Conservation (phyloP, 2,329 filamentous ascomycete genomes). For the Cercospora brassicicola region DNA sequence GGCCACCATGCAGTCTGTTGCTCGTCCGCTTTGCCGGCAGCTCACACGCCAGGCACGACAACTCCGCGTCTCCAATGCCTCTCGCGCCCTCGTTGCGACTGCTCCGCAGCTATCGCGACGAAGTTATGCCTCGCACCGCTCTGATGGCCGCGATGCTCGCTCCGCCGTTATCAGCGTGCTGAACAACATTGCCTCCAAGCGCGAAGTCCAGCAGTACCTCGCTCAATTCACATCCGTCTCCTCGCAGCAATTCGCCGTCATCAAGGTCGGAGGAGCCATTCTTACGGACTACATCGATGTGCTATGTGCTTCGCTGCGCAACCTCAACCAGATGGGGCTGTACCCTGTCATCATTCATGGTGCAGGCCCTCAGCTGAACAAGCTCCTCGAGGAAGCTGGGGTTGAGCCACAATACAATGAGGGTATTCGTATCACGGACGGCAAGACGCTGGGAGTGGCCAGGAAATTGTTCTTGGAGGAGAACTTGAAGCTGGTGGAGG, state of each 20-base stretch:
- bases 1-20: conserved; percentile 19
- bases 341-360: conserved; percentile 96
- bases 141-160: conserved; percentile 62
- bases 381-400: conserved; percentile 81
- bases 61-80: conserved; percentile 10
- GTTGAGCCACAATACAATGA: conserved; percentile 96
- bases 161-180: conserved; percentile 85
- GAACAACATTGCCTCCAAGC: conserved; percentile 93
- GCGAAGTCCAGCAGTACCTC: conserved; percentile 95
- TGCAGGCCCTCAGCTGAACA: conserved; percentile 91
- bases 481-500: conserved; percentile 88
- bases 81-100: conserved; percentile 16
- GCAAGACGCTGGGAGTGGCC: conserved; percentile 87
- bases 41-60: conserved; percentile 20
- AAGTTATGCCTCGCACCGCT: conserved; percentile 29
- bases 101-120: conserved; percentile 14
- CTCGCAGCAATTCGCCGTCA: conserved; percentile 95
- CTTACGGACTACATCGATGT: conserved; percentile 91
- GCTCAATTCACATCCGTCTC: conserved; percentile 96
- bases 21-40: conserved; percentile 23
- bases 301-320: conserved; percentile 82
- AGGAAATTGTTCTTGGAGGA: conserved; percentile 92
- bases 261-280: conserved; percentile 96
- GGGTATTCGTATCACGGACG: conserved; percentile 92
- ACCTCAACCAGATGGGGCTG: conserved; percentile 90